Evolutionary conservation across 2,329 filamentous ascomycete species (phyloP).

Genomic region (Geosmithia morbida): DNA sequence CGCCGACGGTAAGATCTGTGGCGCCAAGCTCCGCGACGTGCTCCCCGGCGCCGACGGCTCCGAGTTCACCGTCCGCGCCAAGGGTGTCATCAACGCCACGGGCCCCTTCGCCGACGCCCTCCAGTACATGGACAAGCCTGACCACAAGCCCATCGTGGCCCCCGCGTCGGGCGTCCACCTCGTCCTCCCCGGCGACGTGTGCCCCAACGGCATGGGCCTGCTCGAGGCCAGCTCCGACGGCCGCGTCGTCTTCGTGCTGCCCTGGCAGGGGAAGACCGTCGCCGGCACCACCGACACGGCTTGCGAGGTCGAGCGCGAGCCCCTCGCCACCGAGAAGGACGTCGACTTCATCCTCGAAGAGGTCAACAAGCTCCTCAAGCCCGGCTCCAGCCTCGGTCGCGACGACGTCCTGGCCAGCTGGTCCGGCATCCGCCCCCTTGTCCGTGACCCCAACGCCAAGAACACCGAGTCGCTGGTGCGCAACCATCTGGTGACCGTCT

Average conservation of each 20-base stretch:
- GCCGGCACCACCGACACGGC: constrained; percentile 71
- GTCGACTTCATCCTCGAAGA: constrained; percentile 74
- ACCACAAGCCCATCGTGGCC: constrained; percentile 57
- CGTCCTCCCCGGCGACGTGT: constrained; percentile 66
- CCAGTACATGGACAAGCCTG: constrained; percentile 64
- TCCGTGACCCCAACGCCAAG: constrained; percentile 66
- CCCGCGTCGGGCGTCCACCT: constrained; percentile 75
- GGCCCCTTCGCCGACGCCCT: constrained; percentile 71
- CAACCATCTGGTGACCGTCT: constrained; percentile 66
- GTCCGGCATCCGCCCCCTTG: constrained; percentile 68
- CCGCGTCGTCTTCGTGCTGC: constrained; percentile 78
- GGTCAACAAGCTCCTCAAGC: constrained; percentile 60
- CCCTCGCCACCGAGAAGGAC: constrained; percentile 60
- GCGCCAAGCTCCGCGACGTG: constrained; percentile 40
- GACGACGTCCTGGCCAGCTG: constrained; percentile 69
- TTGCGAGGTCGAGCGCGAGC: constrained; percentile 52
- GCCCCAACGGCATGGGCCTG: constrained; percentile 66
- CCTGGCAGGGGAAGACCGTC: constrained; percentile 78
- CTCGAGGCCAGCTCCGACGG: constrained; percentile 73
- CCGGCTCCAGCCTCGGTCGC: constrained; percentile 60
- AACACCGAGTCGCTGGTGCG: constrained; percentile 75
- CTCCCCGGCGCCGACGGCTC: constrained; percentile 41
- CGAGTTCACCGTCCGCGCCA: constrained; percentile 58
- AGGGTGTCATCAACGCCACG: constrained; percentile 73
- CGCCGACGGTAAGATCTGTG: constrained; percentile 50